Evolutionary conservation across 2,329 filamentous ascomycete species (phyloP).

Genomic region (Leptographium flavum): DNA sequence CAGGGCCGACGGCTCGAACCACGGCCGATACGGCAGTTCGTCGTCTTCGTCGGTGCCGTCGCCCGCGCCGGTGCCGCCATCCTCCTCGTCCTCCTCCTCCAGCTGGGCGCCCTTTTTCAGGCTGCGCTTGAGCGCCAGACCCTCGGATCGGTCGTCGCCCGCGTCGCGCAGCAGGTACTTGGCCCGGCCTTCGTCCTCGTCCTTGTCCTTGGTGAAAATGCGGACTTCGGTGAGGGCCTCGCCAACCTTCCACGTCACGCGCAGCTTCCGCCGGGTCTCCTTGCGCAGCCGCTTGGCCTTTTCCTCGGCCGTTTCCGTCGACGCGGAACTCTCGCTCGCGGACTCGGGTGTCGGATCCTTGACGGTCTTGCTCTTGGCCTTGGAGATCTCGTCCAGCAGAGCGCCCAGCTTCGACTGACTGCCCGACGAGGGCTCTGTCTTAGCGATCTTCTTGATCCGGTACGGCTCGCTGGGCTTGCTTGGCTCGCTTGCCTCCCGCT

Average conservation of each 20-base stretch:
- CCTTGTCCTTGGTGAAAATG: constrained; percentile 58
- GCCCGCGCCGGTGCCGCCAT: constrained; percentile 25
- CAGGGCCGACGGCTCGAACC: constrained; percentile 31
- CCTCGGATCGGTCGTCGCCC: constrained; percentile 58
- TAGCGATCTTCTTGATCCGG: constrained; percentile 16
- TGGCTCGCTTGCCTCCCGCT: background rate
- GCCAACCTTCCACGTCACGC: constrained; percentile 58
- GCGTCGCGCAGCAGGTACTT: constrained; percentile 58
- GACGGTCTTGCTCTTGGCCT: constrained; percentile 33
- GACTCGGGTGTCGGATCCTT: constrained; percentile 20
- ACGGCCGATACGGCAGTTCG: constrained; percentile 36
- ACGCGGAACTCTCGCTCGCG: constrained; percentile 25
- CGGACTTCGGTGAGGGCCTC: constrained; percentile 51
- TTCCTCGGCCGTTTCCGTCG: constrained; percentile 53
- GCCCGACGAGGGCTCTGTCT: constrained; percentile 18
- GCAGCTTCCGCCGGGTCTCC: constrained; percentile 53
- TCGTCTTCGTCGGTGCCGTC: constrained; percentile 33
- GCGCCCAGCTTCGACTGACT: constrained; percentile 37
- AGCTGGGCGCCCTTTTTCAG: constrained; percentile 23
- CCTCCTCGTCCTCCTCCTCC: constrained; percentile 24
- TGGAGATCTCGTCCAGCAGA: constrained; percentile 35
- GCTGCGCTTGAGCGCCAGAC: constrained; percentile 49
- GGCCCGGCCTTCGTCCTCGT: constrained; percentile 56
- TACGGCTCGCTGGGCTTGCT: background rate
- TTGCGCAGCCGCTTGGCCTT: constrained; percentile 55